These are phyloP conservation scores for Solanum rostratum DNA, from an alignment of 257 asterid species.

Conservation along the genomic window DNA sequence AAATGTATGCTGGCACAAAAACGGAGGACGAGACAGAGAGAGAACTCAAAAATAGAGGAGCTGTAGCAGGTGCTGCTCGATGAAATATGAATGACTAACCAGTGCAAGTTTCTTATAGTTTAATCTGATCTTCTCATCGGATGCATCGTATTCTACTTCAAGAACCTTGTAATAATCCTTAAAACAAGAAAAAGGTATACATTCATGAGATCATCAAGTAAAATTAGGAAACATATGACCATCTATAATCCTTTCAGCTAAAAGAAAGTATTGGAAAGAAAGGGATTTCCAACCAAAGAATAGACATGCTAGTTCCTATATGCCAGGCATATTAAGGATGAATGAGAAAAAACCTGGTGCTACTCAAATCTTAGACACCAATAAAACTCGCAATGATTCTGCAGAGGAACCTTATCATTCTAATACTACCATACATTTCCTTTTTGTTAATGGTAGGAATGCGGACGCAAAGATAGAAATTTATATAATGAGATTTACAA, in stretches of 20 bases:
- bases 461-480: not conserved
- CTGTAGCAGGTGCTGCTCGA: not conserved
- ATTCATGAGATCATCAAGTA: not conserved
- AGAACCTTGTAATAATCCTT: constrained; percentile 61
- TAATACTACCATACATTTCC: not conserved
- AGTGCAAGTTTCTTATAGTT: constrained; percentile 55
- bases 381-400: not conserved
- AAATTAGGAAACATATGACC: not conserved
- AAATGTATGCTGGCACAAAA: not conserved
- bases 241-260: not conserved
- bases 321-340: not conserved
- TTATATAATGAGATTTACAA: not conserved
- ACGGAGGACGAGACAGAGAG: not conserved
- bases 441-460: not conserved
- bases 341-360: not conserved
- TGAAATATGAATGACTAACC: constrained; percentile 25
- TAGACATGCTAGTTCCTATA: not conserved
- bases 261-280: not conserved
- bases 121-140: constrained; percentile 52
- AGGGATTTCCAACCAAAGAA: not conserved
- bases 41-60: constrained; percentile 4
- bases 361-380: not conserved
- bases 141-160: constrained; percentile 61
- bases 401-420: not conserved
- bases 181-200: not conserved